A percentile compares a stretch with the other conserved stretches of the same genome.
These are phyloP conservation scores for Metschnikowia dekortorum DNA, from an alignment of 805 yeast genomes.

Conservation along the genomic window DNA sequence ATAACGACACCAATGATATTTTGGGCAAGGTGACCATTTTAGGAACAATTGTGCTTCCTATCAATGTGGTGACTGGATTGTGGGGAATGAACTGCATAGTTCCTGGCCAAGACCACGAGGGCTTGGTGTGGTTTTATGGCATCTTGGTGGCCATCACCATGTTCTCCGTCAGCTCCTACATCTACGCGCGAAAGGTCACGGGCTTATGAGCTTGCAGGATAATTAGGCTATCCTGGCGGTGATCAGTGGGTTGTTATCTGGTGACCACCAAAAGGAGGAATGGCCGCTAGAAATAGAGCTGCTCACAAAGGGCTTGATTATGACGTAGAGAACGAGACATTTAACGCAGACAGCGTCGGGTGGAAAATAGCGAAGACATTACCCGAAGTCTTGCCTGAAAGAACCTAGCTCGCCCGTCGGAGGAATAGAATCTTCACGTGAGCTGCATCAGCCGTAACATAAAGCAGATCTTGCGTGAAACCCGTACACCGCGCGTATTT, in stretches of 20 bases:
- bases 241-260: too few species aligned
- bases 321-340: too few species aligned
- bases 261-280: too few species aligned
- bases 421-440: too few species aligned
- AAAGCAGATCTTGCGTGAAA: neutral
- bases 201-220: constrained; percentile 22
- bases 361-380: too few species aligned
- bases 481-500: neutral
- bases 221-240: too few species aligned
- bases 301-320: too few species aligned
- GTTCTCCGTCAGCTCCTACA: constrained; percentile 34
- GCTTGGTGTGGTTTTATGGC: constrained; percentile 40
- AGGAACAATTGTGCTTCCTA: constrained; percentile 93
- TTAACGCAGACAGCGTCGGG: too few species aligned
- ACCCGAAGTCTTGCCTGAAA: too few species aligned
- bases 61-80: constrained; percentile 91
- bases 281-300: too few species aligned
- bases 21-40: constrained; percentile 87
- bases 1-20: constrained; percentile 95
- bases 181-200: constrained; percentile 37
- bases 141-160: constrained; percentile 32
- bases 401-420: too few species aligned
- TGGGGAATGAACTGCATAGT: constrained; percentile 99
- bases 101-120: constrained; percentile 71
- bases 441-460: too few species aligned